Percentiles rank a stretch among this genome's conserved stretches.
These are phyloP conservation scores for Tremella yokohamensis DNA, from an alignment of 768 basidiomycete species.

Conservation along the genomic window DNA sequence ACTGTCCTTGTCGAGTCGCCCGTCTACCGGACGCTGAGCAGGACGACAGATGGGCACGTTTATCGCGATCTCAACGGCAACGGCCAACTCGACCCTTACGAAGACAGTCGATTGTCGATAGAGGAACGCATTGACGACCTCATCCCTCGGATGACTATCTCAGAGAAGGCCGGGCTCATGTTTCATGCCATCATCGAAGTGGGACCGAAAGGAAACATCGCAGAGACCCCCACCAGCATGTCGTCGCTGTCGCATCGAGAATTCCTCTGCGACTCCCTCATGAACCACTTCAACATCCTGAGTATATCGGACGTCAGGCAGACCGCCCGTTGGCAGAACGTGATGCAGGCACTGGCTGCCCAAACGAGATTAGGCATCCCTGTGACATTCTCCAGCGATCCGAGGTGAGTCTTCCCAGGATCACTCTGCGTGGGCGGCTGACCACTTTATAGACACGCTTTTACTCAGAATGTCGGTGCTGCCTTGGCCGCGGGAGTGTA, in stretches of 20 bases:
- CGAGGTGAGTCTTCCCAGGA: background rate
- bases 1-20: no score
- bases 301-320: conserved; percentile 6
- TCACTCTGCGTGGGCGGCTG: no score
- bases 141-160: conserved; percentile 3
- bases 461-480: conserved; percentile 7
- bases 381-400: conserved; percentile 13
- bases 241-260: no score
- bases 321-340: conserved; percentile 8
- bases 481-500: conserved; percentile 16
- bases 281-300: conserved; percentile 12
- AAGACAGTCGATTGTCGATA: background rate
- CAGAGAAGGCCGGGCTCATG: conserved; percentile 12
- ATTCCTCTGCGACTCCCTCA: no score
- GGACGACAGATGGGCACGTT: no score
- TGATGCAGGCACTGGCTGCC: conserved; percentile 5
- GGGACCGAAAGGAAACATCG: no score
- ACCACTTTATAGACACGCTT: conserved; percentile 10
- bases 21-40: no score
- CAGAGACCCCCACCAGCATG: no score
- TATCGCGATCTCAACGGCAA: no score
- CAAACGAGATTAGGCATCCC: conserved; percentile 6
- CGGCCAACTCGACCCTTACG: conserved; percentile 9
- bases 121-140: conserved; percentile 9
- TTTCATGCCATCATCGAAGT: conserved; percentile 9